These are phyloP conservation scores for Rhododendron kiyosumense DNA, from an alignment of 148 eudicot genomes.

Conservation along the genomic window DNA sequence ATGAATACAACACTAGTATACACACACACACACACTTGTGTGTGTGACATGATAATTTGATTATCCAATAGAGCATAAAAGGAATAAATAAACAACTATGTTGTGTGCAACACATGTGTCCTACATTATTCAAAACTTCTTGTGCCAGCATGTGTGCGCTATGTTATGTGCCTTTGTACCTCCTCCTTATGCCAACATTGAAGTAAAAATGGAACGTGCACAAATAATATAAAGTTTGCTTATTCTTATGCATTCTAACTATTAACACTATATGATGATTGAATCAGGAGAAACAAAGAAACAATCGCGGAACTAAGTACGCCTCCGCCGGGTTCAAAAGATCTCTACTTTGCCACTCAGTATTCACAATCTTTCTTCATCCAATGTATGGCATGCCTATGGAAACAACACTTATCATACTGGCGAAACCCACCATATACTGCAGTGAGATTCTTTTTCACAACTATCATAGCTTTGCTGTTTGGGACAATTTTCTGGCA, in stretches of 20 bases:
- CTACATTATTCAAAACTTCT: neutral
- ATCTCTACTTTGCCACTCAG: constrained; percentile 41
- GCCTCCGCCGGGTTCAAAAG: constrained; percentile 49
- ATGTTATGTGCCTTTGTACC: neutral
- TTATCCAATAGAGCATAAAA: neutral
- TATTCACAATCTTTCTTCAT: constrained; percentile 38
- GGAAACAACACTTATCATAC: constrained; percentile 58
- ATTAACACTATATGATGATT: neutral
- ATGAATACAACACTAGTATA: too few species aligned
- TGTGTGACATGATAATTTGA: neutral
- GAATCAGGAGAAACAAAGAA: constrained; percentile 46
- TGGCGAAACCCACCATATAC: constrained; percentile 61
- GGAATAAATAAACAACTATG: neutral
- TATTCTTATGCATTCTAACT: neutral
- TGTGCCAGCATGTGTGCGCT: neutral
- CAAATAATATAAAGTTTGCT: neutral
- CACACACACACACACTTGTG: neutral
- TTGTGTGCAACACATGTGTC: neutral
- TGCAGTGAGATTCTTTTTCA: constrained; percentile 49
- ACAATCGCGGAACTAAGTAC: constrained; percentile 37
- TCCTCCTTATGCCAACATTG: neutral
- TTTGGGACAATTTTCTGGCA: constrained; percentile 58
- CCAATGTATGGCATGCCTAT: constrained; percentile 55
- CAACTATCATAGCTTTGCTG: constrained; percentile 38
- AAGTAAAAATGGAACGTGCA: neutral